Conservation (phyloP, 192 early-diverging fungal genomes). For the Cladochytrium replicatum region DNA sequence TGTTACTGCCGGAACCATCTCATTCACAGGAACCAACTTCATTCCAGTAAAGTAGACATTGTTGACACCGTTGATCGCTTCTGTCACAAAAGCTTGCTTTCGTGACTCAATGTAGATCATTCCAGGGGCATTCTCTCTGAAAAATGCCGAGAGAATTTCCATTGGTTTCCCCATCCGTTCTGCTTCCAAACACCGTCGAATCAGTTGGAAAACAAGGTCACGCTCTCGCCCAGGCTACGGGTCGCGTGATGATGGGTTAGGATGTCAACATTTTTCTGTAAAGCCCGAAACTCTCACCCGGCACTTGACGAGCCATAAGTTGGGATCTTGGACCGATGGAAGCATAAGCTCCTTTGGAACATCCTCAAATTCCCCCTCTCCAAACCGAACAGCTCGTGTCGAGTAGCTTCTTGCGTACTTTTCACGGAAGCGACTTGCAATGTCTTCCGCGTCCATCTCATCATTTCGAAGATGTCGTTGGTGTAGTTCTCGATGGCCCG, state of each 20-base stretch:
- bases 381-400: too few relatives aligned
- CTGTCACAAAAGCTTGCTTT: slow-evolving; percentile 66
- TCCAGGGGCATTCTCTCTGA: slow-evolving; percentile 72
- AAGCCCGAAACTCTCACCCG: slow-evolving; percentile 26
- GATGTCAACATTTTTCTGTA: not conserved
- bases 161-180: slow-evolving; percentile 48
- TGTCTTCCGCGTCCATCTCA: slow-evolving; percentile 70
- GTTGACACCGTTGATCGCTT: slow-evolving; percentile 63
- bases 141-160: slow-evolving; percentile 73
- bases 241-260: not conserved
- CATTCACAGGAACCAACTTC: slow-evolving; percentile 76
- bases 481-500: slow-evolving; percentile 64
- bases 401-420: slow-evolving; percentile 41
- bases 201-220: slow-evolving; percentile 70
- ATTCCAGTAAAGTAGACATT: slow-evolving; percentile 60
- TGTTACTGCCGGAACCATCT: slow-evolving; percentile 83
- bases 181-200: slow-evolving; percentile 64
- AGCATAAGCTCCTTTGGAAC: slow-evolving; percentile 72
- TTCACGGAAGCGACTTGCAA: slow-evolving; percentile 63
- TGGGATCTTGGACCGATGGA: slow-evolving; percentile 79
- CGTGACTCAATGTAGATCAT: slow-evolving; percentile 89
- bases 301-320: slow-evolving; percentile 83
- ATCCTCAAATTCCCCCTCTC: slow-evolving; percentile 46
- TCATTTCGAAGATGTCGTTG: slow-evolving; percentile 51
- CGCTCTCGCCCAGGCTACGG: slow-evolving; percentile 71